Percentiles rank a stretch among this genome's conserved stretches.
Conservation (phyloP, 495 filamentous ascomycete species). For the Collariella sp. region DNA sequence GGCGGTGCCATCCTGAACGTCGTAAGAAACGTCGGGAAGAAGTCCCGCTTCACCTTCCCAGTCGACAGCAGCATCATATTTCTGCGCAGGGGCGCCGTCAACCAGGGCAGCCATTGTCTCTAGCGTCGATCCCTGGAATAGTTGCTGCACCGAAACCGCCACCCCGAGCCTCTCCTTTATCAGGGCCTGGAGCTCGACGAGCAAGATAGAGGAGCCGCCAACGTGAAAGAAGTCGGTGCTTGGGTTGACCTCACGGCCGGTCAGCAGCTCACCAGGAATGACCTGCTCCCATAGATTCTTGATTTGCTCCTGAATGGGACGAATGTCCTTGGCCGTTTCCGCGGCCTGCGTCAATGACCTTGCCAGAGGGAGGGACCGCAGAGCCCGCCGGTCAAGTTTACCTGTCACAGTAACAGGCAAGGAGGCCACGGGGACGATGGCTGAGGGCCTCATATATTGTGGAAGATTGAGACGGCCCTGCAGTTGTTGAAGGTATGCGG, state of each 20-base stretch:
- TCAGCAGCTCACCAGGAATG: background rate
- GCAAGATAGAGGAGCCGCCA: constrained; percentile 31
- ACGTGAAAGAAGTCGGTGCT: constrained; percentile 32
- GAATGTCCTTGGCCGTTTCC: background rate
- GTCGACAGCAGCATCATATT: constrained; percentile 3
- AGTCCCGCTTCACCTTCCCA: constrained; percentile 23
- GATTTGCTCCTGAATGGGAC: background rate
- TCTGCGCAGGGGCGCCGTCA: background rate
- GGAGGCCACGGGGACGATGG: constrained; percentile 27
- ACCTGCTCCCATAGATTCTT: constrained; percentile 3
- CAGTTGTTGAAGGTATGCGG: constrained; percentile 5
- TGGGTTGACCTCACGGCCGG: background rate
- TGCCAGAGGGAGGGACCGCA: constrained; percentile 17
- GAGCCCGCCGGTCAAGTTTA: constrained; percentile 33
- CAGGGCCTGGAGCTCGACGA: constrained; percentile 23
- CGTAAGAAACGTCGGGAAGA: background rate
- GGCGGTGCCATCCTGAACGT: background rate
- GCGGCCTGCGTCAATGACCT: constrained; percentile 22
- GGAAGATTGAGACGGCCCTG: constrained; percentile 22
- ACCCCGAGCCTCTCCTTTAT: constrained; percentile 11
- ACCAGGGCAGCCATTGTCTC: constrained; percentile 21
- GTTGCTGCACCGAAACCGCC: constrained; percentile 9
- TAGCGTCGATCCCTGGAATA: constrained; percentile 27
- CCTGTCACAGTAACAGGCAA: constrained; percentile 31
- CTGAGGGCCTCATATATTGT: constrained; percentile 39